phyloP scores from a whole-genome alignment of 2,329 filamentous ascomycete genomes.

The Aulographum hederae region DNA sequence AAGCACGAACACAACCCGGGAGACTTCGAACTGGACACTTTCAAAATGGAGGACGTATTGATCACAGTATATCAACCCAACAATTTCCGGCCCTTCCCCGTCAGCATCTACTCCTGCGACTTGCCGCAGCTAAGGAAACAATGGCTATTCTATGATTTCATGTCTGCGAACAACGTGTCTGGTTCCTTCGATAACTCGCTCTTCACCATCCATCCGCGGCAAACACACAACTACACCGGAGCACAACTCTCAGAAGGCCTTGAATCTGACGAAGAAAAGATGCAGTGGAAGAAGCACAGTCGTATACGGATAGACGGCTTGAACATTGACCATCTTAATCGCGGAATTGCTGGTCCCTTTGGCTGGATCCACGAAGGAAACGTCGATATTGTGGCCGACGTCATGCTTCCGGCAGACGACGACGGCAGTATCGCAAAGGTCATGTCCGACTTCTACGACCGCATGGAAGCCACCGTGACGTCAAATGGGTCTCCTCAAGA shows the following conservation, averaged over 20 bases:
- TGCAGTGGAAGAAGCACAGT: conserved; percentile 86
- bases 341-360: conserved; percentile 82
- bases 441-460: conserved; percentile 93
- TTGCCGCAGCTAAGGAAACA: conserved; percentile 84
- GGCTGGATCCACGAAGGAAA: conserved; percentile 97
- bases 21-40: conserved; percentile 92
- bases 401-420: conserved; percentile 79
- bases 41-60: conserved; percentile 86
- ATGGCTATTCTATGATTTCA: conserved; percentile 94
- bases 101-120: conserved; percentile 92
- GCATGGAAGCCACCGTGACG: conserved; percentile 80
- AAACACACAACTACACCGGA: conserved; percentile 64
- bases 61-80: conserved; percentile 82
- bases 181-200: conserved; percentile 89
- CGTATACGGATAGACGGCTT: conserved; percentile 81
- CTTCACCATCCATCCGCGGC: conserved; percentile 90
- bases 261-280: conserved; percentile 33
- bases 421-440: conserved; percentile 85
- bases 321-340: conserved; percentile 89
- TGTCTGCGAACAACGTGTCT: conserved; percentile 90
- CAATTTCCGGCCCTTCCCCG: conserved; percentile 81
- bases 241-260: conserved; percentile 34
- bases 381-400: conserved; percentile 87
- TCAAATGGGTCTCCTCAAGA: conserved; percentile 36
- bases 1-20: conserved; percentile 75